Evolutionary conservation across 2,329 filamentous ascomycete species (phyloP), one percentile per base, ranked within the genome.

Genomic region (Pseudogymnoascus destructans): DNA sequence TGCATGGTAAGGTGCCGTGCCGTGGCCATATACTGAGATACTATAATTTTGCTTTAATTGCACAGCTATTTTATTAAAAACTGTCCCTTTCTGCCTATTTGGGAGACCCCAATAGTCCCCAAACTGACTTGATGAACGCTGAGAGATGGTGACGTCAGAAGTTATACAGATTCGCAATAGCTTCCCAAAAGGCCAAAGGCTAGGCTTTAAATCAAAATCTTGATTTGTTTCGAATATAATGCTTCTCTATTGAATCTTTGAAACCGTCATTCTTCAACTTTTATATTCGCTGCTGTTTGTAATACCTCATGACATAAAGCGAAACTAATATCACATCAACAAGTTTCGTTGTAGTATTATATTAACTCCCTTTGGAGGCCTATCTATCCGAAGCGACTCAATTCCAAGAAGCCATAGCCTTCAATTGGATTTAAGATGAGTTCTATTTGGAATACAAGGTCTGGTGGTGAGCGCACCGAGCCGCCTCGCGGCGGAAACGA

Each of bases 401-500:
- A 30, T 52, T 52, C 5, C 5, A 27, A 30, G 25, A 46, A 52
- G 46, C 46, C 9, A 27, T 19, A 52, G 5, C 23, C n/a, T 30
- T 52, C n/a, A 30, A 30, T 52, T 19, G 25, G 46, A 52, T 30
- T 17, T 25, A 52, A 17, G n/a, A 52, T 52, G 46, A 25, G n/a
- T 49, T n/a, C 46, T 7, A 25, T 52, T 17, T 52, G 25, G 46
- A 52, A 52, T 17, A 52, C 46, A 11, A 52, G 46, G 46, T 30
- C 46, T n/a, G 25, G 46, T 11, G 25, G 10, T 6, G 54, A 35
- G 11, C 54, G 54, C 40, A 68, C 72, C 61, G 70, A 73, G 57
- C 69, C 72, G 30, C 66, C 57, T 57, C 61, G 62, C 15, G 40
- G 52, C 19, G 56, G 61, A 17, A 62, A 66, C 57, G 63, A 61